Evolutionary conservation across 1,284 basidiomycete genomes (phyloP), one percentile per base, ranked within the genome.

Genomic region (Moesziomyces aphidis): DNA sequence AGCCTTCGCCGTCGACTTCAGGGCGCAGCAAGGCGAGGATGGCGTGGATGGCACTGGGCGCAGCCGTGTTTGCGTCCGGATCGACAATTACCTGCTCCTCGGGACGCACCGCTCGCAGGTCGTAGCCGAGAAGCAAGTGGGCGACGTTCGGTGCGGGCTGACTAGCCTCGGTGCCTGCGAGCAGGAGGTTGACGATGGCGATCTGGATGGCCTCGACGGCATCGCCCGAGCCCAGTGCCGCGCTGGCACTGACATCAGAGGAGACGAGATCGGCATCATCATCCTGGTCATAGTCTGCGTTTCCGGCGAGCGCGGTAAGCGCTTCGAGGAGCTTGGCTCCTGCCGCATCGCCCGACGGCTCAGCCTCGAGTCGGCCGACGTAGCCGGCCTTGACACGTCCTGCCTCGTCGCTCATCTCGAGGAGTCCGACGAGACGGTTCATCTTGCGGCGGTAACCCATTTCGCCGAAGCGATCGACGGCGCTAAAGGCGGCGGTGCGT

Each of bases 71-170:
- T 15, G 74, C 61, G 48, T 73, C 89, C 87, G 48, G 85, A 85
- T 42, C 87, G 86, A 47, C 86, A 85, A 87, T 73, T 86, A 86
- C 65, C 85, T 86, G 52, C 86, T 84, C 65, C 78, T 83, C 73
- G 84, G 83, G 68, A 83, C 84, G 53, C 79, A 88, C 85, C 1
- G 91, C 81, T 10, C 86, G 81, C 69, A 88, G 81, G 70, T 88
- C 92, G 82, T 95, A 93, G 7, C 89, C 89, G 36, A 99, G 88
- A 10, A 99, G 86, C 85, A 94, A 92, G 86, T 98, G 94, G 0
- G 92, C 92, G 39, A 97, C 83, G 78, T 96, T 97, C 17, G 95
- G 94, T 62, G 91, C 93, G 0, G 90, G 85, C 11, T 88, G 85
- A 48, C 88, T 88, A 0, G 86, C 83, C n/a, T 89, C 86, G 0